These are phyloP conservation scores for Phialophora macrospora DNA, from an alignment of 2,329 filamentous ascomycete genomes.

Conservation along the genomic window DNA sequence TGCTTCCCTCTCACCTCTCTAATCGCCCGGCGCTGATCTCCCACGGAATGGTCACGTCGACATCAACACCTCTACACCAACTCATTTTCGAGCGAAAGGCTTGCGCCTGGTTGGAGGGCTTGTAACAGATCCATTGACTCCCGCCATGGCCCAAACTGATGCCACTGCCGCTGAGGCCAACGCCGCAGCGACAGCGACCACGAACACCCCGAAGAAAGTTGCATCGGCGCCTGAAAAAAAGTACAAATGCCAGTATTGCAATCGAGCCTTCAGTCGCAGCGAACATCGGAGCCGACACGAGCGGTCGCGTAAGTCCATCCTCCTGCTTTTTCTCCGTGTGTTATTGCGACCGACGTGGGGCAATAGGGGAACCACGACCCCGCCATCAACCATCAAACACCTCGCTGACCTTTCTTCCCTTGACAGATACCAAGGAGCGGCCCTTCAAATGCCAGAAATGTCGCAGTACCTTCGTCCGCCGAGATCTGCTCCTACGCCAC, in stretches of 20 bases:
- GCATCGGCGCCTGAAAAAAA: conserved; percentile 87
- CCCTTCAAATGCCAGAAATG: conserved; percentile 99
- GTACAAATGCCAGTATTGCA: conserved; percentile 99
- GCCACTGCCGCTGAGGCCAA: conserved; percentile 40
- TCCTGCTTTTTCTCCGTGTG: conserved; percentile 32
- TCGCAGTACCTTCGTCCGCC: conserved; percentile 95
- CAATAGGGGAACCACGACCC: conserved; percentile 28
- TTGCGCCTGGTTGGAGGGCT: conserved; percentile 39
- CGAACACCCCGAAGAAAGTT: conserved; percentile 69
- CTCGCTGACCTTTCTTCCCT: conserved; percentile 26
- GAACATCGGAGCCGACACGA: conserved; percentile 97
- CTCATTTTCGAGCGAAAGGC: conserved; percentile 40
- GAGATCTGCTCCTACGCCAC: conserved; percentile 93
- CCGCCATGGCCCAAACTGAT: conserved; percentile 33
- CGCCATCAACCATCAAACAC: conserved; percentile 29
- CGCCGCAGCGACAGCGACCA: conserved; percentile 57
- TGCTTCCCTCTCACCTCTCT: conserved; percentile 18
- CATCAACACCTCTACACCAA: conserved; percentile 33
- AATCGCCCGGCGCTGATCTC: conserved; percentile 19
- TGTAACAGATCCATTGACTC: conserved; percentile 31
- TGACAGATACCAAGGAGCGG: conserved; percentile 91
- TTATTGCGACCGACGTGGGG: conserved; percentile 38
- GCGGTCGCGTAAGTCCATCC: conserved; percentile 79
- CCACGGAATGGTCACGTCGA: conserved; percentile 35
- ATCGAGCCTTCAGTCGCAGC: conserved; percentile 93